These are phyloP conservation scores for Pythium grandisporangium DNA, from an alignment of 352 stramenopile genomes.

Conservation along the genomic window DNA sequence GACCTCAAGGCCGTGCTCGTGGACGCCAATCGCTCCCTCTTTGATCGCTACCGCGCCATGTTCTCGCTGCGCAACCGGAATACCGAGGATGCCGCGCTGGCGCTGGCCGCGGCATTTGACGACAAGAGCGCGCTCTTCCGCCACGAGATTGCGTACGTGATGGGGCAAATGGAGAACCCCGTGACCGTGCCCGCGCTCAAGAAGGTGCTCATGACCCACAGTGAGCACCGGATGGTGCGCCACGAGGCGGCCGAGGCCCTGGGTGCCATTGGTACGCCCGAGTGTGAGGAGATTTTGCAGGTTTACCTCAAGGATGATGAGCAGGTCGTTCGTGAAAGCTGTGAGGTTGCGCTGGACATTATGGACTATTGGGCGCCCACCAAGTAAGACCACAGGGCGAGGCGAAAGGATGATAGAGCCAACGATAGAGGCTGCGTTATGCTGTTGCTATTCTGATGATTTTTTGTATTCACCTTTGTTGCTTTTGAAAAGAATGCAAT, in stretches of 20 bases:
- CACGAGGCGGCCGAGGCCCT: slow-evolving; percentile 97
- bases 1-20: slow-evolving; percentile 86
- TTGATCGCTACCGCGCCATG: slow-evolving; percentile 95
- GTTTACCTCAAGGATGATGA: slow-evolving; percentile 62
- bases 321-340: slow-evolving; percentile 92
- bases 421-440: too few relatives aligned
- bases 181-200: slow-evolving; percentile 84
- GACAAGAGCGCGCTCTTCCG: slow-evolving; percentile 83
- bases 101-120: slow-evolving; percentile 59
- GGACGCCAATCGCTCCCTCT: slow-evolving; percentile 83
- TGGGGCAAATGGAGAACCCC: slow-evolving; percentile 90
- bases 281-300: slow-evolving; percentile 88
- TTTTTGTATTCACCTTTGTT: too few relatives aligned
- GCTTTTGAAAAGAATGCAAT: not conserved
- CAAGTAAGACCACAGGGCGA: slow-evolving; percentile 12
- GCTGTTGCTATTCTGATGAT: too few relatives aligned
- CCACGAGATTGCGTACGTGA: slow-evolving; percentile 91
- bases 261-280: slow-evolving; percentile 90
- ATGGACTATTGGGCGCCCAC: slow-evolving; percentile 92
- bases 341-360: slow-evolving; percentile 94
- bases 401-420: too few relatives aligned
- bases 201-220: slow-evolving; percentile 78
- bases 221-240: slow-evolving; percentile 96
- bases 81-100: slow-evolving; percentile 78
- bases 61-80: slow-evolving; percentile 97